A percentile compares a stretch with the other conserved stretches of the same genome.
These are phyloP conservation scores for Globisporangium paroecandrum DNA, from an alignment of 352 stramenopile genomes.

Conservation along the genomic window DNA sequence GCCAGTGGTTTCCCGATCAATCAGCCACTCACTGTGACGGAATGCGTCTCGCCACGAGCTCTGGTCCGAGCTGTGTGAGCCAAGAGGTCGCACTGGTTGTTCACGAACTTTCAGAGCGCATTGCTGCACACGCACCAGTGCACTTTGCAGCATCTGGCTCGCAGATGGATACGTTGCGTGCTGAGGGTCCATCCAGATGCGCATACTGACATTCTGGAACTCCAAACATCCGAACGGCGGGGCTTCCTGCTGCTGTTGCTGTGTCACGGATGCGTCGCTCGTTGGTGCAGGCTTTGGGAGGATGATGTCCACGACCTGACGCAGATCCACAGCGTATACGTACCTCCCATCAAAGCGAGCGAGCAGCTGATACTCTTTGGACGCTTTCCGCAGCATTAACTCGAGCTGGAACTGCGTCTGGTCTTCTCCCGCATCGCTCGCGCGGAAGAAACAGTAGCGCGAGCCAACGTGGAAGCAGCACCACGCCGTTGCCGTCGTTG, in stretches of 20 bases:
- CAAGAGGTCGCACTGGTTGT: neutral
- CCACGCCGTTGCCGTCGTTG: slow-evolving; percentile 7
- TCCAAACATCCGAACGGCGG: slow-evolving; percentile 31
- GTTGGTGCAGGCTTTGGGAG: neutral
- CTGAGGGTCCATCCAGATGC: slow-evolving; percentile 35
- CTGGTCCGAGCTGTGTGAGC: neutral
- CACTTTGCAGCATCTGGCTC: slow-evolving; percentile 11
- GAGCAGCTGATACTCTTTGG: slow-evolving; percentile 7
- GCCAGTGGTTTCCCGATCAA: neutral
- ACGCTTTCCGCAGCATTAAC: slow-evolving; percentile 4
- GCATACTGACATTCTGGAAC: slow-evolving; percentile 29
- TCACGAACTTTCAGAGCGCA: neutral
- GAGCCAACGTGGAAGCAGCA: slow-evolving; percentile 36
- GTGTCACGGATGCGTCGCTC: neutral
- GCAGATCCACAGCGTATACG: slow-evolving; percentile 26
- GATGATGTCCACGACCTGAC: slow-evolving; percentile 3
- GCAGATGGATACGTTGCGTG: slow-evolving; percentile 5
- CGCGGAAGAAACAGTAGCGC: slow-evolving; percentile 33
- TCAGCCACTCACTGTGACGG: slow-evolving; percentile 23
- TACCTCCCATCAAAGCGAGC: slow-evolving; percentile 26
- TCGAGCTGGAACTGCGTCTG: slow-evolving; percentile 34
- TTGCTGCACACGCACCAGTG: slow-evolving; percentile 16
- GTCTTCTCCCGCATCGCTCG: slow-evolving; percentile 21
- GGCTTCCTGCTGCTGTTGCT: slow-evolving; percentile 6
- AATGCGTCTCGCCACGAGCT: slow-evolving; percentile 16